These are phyloP conservation scores for Hyphopichia khmerensis DNA, from an alignment of 1,139 yeast species.

Conservation along the genomic window DNA sequence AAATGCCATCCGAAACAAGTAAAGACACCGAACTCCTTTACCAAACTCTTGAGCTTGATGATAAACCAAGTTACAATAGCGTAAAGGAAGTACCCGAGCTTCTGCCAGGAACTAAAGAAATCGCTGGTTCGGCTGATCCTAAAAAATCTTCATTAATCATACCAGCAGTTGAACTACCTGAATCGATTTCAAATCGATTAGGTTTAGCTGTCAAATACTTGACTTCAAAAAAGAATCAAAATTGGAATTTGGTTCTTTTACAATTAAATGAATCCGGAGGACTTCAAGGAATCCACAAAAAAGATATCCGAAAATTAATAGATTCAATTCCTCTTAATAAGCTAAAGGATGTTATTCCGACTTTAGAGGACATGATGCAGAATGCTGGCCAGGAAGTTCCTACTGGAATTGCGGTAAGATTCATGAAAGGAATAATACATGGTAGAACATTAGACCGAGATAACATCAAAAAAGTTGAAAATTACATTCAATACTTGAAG, in stretches of 20 bases:
- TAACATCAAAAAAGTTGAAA: constrained; percentile 24
- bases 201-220: constrained; percentile 49
- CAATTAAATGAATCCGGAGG: constrained; percentile 44
- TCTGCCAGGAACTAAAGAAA: background rate
- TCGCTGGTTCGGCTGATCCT: background rate
- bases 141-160: constrained; percentile 14
- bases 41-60: constrained; percentile 8
- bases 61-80: background rate
- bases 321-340: constrained; percentile 42
- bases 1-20: constrained; percentile 19
- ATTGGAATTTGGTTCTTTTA: constrained; percentile 57
- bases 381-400: constrained; percentile 35
- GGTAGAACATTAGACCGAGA: constrained; percentile 22
- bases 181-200: constrained; percentile 38
- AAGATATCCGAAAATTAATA: constrained; percentile 43
- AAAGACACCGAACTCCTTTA: constrained; percentile 16
- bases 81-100: background rate
- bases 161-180: constrained; percentile 37
- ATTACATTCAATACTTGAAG: constrained; percentile 17
- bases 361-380: constrained; percentile 28
- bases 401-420: constrained; percentile 37
- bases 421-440: constrained; percentile 42
- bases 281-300: constrained; percentile 31
- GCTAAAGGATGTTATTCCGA: constrained; percentile 33
- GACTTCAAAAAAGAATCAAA: constrained; percentile 43